Base-by-base conservation (phyloP, 257 asterid genomes). In the Paulownia fortunei region DNA sequence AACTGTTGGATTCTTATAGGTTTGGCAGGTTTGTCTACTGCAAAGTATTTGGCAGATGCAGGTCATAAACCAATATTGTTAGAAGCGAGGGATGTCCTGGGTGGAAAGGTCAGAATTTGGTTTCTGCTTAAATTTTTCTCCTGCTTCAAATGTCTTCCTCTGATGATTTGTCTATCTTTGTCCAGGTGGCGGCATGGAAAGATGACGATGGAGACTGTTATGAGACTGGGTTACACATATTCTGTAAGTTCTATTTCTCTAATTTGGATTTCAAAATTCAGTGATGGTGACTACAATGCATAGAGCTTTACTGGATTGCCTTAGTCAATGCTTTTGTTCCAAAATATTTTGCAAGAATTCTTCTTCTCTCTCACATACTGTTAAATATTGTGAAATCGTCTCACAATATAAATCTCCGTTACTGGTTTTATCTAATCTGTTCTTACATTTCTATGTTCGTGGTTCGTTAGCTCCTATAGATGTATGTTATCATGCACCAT, bases 151-250 rank as follows among this genome's bases (percentile, higher is more conserved):
- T 74, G n/a, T 66, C 34, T 2, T 69, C 52, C 62, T 51, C 83
- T 86, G 61, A 82, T 72, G 54, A 44, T 64, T 69, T 16, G 0
- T 79, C 67, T 46, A 51, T 82, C 58, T 58, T 47, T 67, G 6
- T 15, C 19, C 82, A 96, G 98, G 82, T 96, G 75, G 98, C 98
- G 81, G 99, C 98, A 51, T 96, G 99, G 99, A 88, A 96, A 85
- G 99, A 96, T 74, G 88, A 88, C 5, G 98, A 93, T 49, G 99
- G 99, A 55, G 99, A 96, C 84, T 96, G 97, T 97, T 96, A 96
- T 0, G 99, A 96, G 85, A 96, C 99, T 69, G 99, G 98, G 69
- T 80, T 95, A 66, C 98, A 95, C 79, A 93, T 93, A 87, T 95
- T 95, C 79, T 95, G 99, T 91, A 89, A 91, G 99, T 89, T 78